Evolutionary conservation across 169 alveolate genomes (phyloP).

Genomic region (Babesia ovis): DNA sequence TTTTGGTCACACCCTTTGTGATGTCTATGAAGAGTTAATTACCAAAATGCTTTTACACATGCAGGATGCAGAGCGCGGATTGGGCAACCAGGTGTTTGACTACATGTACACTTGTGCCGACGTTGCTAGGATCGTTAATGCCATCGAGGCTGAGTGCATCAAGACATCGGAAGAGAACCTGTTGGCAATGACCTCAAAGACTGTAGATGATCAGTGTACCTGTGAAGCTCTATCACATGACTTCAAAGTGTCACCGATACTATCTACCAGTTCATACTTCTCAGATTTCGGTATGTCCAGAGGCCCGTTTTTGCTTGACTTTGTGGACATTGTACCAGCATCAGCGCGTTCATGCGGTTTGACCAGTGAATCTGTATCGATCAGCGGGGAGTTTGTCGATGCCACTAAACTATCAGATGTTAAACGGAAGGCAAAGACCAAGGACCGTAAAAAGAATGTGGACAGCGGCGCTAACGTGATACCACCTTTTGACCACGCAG

Average conservation of each 20-base stretch:
- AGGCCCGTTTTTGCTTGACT: conserved; percentile 26
- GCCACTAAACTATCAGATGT: conserved; percentile 10
- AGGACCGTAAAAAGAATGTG: conserved; percentile 40
- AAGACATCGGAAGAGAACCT: background rate
- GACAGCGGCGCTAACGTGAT: conserved; percentile 57
- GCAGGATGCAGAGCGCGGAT: conserved; percentile 62
- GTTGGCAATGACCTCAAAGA: background rate
- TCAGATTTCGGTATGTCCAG: conserved; percentile 28
- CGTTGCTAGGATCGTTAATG: conserved; percentile 39
- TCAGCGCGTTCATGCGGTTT: background rate
- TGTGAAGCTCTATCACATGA: conserved; percentile 32
- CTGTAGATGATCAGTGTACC: conserved; percentile 23
- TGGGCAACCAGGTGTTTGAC: conserved; percentile 36
- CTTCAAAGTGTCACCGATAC: conserved; percentile 30
- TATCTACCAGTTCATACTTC: conserved; percentile 14
- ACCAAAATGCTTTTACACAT: conserved; percentile 66
- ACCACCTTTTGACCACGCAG: conserved; percentile 55
- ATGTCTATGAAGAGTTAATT: conserved; percentile 49
- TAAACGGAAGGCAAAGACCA: conserved; percentile 56
- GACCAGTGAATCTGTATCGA: conserved; percentile 4
- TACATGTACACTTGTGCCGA: conserved; percentile 64
- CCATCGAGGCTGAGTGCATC: conserved; percentile 50
- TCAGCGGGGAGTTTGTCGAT: conserved; percentile 2
- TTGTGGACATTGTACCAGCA: conserved; percentile 15
- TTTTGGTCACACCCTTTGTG: conserved; percentile 46